phyloP scores from a whole-genome alignment of 1,284 basidiomycete species.

The Hemileia vastatrix region DNA sequence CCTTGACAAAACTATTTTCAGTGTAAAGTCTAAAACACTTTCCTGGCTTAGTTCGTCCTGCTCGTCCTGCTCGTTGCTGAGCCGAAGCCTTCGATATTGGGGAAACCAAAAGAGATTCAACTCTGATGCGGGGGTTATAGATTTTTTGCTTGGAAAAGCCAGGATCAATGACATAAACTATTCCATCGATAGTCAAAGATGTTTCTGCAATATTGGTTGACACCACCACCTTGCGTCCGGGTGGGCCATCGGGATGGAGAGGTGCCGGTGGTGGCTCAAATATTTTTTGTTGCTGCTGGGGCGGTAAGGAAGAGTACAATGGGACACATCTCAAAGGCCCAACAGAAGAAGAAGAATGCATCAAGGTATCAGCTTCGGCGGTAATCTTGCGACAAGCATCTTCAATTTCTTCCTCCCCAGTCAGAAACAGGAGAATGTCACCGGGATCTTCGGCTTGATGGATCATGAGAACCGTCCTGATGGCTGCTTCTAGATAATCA shows the following conservation, averaged over 20 bases:
- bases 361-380: constrained; percentile 72
- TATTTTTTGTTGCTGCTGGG: constrained; percentile 86
- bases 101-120: constrained; percentile 84
- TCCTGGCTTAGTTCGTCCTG: constrained; percentile 86
- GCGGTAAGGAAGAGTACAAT: constrained; percentile 85
- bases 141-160: constrained; percentile 97
- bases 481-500: constrained; percentile 95
- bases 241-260: constrained; percentile 58
- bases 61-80: constrained; percentile 90
- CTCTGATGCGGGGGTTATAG: constrained; percentile 90
- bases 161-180: constrained; percentile 97
- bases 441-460: constrained; percentile 91
- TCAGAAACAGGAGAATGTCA: constrained; percentile 88
- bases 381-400: constrained; percentile 91
- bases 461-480: constrained; percentile 93
- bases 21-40: constrained; percentile 97
- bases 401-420: constrained; percentile 97
- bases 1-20: constrained; percentile 90
- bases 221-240: constrained; percentile 85
- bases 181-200: constrained; percentile 93
- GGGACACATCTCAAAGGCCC: constrained; percentile 83
- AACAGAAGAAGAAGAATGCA: constrained; percentile 52
- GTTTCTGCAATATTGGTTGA: constrained; percentile 99
- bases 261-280: constrained; percentile 75
- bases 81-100: constrained; percentile 96